Base-by-base conservation (phyloP, 2,329 filamentous ascomycete genomes). In the Mycosphaerella sp. region DNA sequence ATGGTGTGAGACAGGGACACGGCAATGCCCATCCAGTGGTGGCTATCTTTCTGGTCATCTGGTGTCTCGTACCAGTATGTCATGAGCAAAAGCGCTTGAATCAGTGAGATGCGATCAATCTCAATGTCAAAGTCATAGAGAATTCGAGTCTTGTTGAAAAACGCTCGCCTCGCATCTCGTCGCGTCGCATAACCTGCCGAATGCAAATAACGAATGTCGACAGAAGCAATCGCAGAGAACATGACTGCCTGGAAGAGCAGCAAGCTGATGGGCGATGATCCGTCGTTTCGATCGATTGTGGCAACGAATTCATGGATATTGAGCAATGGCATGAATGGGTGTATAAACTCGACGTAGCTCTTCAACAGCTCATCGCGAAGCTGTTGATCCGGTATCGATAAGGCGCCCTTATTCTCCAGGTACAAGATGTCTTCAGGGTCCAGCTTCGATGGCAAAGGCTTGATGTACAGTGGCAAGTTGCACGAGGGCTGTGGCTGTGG, bases 21-120 rank as follows among this genome's bases (percentile, higher is more conserved):
- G 41, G 91, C 92, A 38, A 96, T 89, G 14, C 92, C 92, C 88
- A 96, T 95, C 92, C 91, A 96, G 69, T 96, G 91, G 88, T 92
- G 96, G 44, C 91, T 96, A 69, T 96, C 92, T 71, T 96, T 96
- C 68, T 95, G 89, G 69, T 96, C 92, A 72, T 96, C 90, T 0
- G 91, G 91, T 10, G 89, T 95, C 72, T 96, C 91, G 70, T 96
- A 96, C 87, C 92, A 97, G 70, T 95, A 95, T 3, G 91, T 95
- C 87, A 96, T 91, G 56, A 96, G 79, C 23, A 96, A 78, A 21
- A 96, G 78, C 4, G 88, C 86, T 72, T 96, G 92, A 12, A 96
- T 89, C 23, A 96, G 80, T 17, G 89, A 83, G 54, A 96, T 85
- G 48, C 91, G 87, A 70, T 96, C 91, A 43, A 84, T 82, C 72